Conservation (phyloP, 1,139 yeast genomes). For the Suhomyces choctaworum region DNA sequence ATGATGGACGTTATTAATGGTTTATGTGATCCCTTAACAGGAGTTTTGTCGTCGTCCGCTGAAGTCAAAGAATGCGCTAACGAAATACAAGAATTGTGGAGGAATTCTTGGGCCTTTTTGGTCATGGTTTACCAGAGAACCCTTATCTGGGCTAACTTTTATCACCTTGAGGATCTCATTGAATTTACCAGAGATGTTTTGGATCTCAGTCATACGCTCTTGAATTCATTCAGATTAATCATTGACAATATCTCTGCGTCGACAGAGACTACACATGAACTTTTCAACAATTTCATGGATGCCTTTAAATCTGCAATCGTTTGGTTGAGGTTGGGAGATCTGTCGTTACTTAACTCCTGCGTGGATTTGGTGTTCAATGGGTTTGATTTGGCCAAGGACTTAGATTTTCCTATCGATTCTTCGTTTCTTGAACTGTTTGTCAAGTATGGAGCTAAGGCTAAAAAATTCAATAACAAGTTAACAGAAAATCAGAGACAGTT, state of each 20-base stretch:
- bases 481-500: constrained; percentile 59
- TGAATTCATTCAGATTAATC: constrained; percentile 64
- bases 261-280: constrained; percentile 22
- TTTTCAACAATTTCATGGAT: constrained; percentile 40
- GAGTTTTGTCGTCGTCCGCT: constrained; percentile 31
- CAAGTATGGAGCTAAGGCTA: constrained; percentile 64
- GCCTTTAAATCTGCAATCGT: constrained; percentile 65
- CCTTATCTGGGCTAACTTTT: constrained; percentile 68
- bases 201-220: constrained; percentile 69
- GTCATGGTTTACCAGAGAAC: constrained; percentile 69
- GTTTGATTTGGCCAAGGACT: constrained; percentile 60
- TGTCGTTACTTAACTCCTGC: constrained; percentile 71
- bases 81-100: constrained; percentile 56
- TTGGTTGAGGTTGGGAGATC: constrained; percentile 83
- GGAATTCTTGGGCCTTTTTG: constrained; percentile 66
- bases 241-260: constrained; percentile 29
- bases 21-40: constrained; percentile 65
- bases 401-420: constrained; percentile 48
- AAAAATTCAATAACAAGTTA: constrained; percentile 63
- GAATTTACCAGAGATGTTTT: constrained; percentile 86
- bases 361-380: constrained; percentile 69
- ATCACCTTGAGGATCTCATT: constrained; percentile 57
- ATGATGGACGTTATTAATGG: constrained; percentile 71
- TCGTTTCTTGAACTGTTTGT: constrained; percentile 55
- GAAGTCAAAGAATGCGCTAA: constrained; percentile 10